These are phyloP conservation scores for Zygotorulaspora sp. DNA, from an alignment of 805 yeast species.

Conservation along the genomic window DNA sequence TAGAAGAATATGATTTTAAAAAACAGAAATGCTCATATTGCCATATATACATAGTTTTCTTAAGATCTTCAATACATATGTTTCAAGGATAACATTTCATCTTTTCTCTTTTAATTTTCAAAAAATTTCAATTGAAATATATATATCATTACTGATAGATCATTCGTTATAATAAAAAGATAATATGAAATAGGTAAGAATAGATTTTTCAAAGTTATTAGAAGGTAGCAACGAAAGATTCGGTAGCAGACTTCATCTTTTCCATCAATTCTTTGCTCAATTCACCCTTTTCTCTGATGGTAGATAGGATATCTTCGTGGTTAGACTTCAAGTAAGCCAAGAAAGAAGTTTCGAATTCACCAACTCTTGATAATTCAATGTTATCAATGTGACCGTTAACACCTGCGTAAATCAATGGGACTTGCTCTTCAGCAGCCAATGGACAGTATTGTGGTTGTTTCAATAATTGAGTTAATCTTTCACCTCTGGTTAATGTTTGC, in stretches of 20 bases:
- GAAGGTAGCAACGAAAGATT: constrained; percentile 89
- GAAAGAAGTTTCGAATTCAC: constrained; percentile 89
- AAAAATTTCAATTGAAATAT: constrained; percentile 1
- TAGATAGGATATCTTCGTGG: constrained; percentile 75
- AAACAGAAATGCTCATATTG: constrained; percentile 1
- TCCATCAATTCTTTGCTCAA: constrained; percentile 82
- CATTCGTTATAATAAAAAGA: constrained; percentile 9
- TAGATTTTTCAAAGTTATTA: constrained; percentile 31
- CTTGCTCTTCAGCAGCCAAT: constrained; percentile 98
- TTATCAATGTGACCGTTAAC: constrained; percentile 97
- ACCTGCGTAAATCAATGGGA: constrained; percentile 98
- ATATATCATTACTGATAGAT: constrained; percentile 4
- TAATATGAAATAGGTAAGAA: constrained; percentile 5
- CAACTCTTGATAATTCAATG: constrained; percentile 79
- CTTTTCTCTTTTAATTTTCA: constrained; percentile 2
- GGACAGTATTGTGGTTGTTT: constrained; percentile 98
- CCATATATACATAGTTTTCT: background rate
- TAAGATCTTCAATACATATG: background rate
- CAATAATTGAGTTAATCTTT: constrained; percentile 97
- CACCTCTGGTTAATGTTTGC: constrained; percentile 99
- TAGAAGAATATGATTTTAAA: constrained; percentile 1
- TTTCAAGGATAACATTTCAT: constrained; percentile 1
- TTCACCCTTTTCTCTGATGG: constrained; percentile 86
- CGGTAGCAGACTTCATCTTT: constrained; percentile 85
- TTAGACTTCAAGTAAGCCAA: constrained; percentile 86